phyloP scores from a whole-genome alignment of 345 rosid genomes.

The Eucalyptus tenuipes region DNA sequence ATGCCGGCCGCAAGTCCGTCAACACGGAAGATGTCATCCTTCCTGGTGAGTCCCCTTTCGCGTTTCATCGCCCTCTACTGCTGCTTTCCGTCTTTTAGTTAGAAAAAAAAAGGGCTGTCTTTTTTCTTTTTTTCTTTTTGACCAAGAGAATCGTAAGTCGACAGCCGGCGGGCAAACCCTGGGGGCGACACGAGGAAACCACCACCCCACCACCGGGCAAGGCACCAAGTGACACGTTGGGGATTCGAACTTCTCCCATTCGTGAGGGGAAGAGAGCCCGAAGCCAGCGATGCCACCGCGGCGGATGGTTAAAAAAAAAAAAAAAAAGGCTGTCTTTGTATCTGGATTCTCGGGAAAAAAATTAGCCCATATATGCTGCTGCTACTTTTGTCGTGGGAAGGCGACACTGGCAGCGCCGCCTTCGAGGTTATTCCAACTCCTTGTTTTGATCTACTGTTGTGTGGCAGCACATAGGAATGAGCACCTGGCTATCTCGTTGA shows the following conservation, averaged over 20 bases:
- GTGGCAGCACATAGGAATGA: conserved; percentile 85
- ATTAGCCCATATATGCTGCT: neutral
- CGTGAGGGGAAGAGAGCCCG: too few species aligned
- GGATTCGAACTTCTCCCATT: too few species aligned
- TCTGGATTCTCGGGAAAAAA: neutral
- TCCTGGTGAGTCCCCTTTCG: conserved; percentile 32
- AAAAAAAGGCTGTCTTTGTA: neutral
- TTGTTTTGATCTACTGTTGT: neutral
- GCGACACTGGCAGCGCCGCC: neutral
- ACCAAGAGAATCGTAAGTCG: too few species aligned
- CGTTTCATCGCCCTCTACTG: neutral
- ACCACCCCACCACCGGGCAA: too few species aligned
- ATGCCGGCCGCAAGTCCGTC: conserved; percentile 80
- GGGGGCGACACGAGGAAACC: too few species aligned
- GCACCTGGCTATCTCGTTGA: conserved; percentile 36
- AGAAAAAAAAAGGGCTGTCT: neutral
- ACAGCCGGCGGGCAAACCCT: too few species aligned
- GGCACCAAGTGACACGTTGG: too few species aligned
- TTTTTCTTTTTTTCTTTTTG: too few species aligned
- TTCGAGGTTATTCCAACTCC: neutral
- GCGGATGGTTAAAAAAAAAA: too few species aligned
- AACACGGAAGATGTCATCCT: conserved; percentile 81
- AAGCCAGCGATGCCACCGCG: too few species aligned
- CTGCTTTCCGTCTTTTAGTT: neutral
- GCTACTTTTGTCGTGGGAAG: neutral